Percentiles rank a stretch among this genome's conserved stretches.
These are phyloP conservation scores for Colletotrichum tanaceti DNA, from an alignment of 2,329 filamentous ascomycete species.

Conservation along the genomic window DNA sequence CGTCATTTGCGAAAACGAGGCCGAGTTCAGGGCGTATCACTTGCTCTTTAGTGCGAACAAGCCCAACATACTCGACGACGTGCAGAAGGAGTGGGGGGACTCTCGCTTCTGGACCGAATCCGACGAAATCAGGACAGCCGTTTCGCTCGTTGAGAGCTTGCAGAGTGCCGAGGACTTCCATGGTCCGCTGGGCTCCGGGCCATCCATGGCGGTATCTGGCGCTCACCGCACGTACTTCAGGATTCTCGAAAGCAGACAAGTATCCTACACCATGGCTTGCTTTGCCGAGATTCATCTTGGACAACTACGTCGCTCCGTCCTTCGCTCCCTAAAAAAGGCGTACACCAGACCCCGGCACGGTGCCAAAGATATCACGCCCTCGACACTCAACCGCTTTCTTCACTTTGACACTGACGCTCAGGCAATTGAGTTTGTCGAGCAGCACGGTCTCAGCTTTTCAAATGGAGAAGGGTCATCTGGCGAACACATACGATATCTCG, in stretches of 20 bases:
- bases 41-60: conserved; percentile 71
- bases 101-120: conserved; percentile 65
- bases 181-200: conserved; percentile 65
- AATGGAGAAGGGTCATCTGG: conserved; percentile 49
- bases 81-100: conserved; percentile 67
- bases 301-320: conserved; percentile 67
- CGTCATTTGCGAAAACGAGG: conserved; percentile 70
- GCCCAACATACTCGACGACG: conserved; percentile 63
- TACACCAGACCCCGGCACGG: conserved; percentile 68
- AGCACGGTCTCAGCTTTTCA: conserved; percentile 66
- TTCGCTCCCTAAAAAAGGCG: conserved; percentile 65
- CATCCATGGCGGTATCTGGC: conserved; percentile 61
- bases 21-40: conserved; percentile 75
- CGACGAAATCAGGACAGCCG: conserved; percentile 70
- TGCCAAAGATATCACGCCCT: conserved; percentile 70
- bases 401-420: conserved; percentile 76
- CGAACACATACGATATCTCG: conserved; percentile 53
- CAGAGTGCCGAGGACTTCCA: conserved; percentile 68
- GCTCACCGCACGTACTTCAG: conserved; percentile 68
- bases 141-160: conserved; percentile 69
- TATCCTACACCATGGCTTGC: conserved; percentile 78
- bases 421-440: conserved; percentile 72
- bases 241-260: conserved; percentile 65
- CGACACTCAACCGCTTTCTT: conserved; percentile 67
- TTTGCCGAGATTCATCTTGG: conserved; percentile 76